phyloP scores from a whole-genome alignment of 2,329 filamentous ascomycete species.

The Eurotiales sp. region DNA sequence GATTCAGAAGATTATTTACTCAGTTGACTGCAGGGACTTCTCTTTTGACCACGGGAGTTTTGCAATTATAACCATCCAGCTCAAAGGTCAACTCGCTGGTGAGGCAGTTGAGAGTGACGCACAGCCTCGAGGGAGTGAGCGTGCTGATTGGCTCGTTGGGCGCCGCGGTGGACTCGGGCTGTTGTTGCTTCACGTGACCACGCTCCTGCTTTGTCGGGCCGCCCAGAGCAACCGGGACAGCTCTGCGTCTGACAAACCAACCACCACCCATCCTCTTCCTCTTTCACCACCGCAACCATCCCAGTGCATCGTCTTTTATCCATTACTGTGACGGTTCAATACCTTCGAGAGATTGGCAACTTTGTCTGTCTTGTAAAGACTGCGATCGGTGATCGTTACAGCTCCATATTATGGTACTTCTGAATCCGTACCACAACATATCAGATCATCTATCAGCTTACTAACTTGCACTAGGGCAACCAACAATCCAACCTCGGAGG shows the following conservation, averaged over 20 bases:
- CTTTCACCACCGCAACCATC: background rate
- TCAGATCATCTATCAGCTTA: slow-evolving; percentile 4
- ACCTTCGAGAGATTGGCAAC: background rate
- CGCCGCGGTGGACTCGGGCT: slow-evolving; percentile 9
- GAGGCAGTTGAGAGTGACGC: slow-evolving; percentile 3
- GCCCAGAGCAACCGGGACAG: background rate
- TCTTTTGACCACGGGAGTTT: too few species aligned
- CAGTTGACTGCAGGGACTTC: too few species aligned
- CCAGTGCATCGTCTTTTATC: background rate
- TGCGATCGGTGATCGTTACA: slow-evolving; percentile 3
- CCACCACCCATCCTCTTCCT: background rate
- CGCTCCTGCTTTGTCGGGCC: background rate
- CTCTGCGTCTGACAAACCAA: slow-evolving; percentile 6
- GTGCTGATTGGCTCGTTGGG: slow-evolving; percentile 2
- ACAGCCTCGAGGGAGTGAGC: background rate
- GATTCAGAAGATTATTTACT: too few species aligned
- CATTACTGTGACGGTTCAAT: background rate
- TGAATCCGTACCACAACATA: background rate
- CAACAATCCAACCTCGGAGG: slow-evolving; percentile 77
- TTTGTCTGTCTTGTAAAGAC: background rate
- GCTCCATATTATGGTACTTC: slow-evolving; percentile 14
- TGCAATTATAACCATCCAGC: too few species aligned
- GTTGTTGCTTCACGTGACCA: slow-evolving; percentile 6
- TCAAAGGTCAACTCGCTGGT: too few species aligned
- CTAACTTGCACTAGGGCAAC: slow-evolving; percentile 39